Conservation (phyloP, 75 land plant genomes). For the Chamaecyparis obtusa region DNA sequence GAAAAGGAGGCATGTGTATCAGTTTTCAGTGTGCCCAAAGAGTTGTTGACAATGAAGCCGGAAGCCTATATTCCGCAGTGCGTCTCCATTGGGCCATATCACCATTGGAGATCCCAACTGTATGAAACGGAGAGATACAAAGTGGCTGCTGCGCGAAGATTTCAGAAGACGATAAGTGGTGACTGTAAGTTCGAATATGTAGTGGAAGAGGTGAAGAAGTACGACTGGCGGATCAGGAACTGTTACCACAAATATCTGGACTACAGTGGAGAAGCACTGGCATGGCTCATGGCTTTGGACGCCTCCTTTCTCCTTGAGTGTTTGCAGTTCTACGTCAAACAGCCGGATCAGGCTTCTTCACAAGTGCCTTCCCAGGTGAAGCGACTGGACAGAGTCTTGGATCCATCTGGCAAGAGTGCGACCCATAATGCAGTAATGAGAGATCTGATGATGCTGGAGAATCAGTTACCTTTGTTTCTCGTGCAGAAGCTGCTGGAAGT, state of each 20-base stretch:
- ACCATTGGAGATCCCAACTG: background rate
- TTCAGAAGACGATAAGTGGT: background rate
- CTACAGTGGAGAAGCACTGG: background rate
- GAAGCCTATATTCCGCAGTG: background rate
- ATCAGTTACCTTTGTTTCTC: background rate
- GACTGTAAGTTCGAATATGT: background rate
- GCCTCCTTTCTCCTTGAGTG: background rate
- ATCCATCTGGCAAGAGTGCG: background rate
- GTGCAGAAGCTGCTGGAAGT: background rate
- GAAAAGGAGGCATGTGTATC: background rate
- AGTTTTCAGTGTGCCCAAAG: background rate
- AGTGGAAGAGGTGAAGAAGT: background rate
- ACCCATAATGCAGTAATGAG: background rate
- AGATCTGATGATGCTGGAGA: background rate
- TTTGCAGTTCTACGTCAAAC: background rate
- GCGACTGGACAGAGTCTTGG: background rate
- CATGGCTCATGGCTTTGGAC: background rate
- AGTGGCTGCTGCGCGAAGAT: background rate
- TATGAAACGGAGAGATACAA: background rate
- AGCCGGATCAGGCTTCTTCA: too few relatives aligned
- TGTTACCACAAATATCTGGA: background rate
- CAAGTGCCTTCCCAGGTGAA: background rate
- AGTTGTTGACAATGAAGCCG: too few relatives aligned
- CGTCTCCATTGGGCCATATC: background rate
- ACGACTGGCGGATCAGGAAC: background rate